Conservation (phyloP, 2,329 filamentous ascomycete species). For the Talaromyces sp. region DNA sequence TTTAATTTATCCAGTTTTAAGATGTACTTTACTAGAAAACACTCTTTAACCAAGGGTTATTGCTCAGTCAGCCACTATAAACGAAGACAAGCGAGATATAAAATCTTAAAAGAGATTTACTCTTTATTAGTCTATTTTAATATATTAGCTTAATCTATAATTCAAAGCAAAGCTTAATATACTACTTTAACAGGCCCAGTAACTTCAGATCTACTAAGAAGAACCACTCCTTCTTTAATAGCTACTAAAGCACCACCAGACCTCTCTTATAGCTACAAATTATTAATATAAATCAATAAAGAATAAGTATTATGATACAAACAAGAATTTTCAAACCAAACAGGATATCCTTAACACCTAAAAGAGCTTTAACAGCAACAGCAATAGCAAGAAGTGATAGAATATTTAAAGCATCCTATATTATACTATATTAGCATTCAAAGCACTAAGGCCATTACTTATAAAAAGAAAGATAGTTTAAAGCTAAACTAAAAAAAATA, state of each 20-base stretch:
- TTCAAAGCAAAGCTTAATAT: not conserved
- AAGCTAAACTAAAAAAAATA: too few species aligned
- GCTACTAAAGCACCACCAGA: not conserved
- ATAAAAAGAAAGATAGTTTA: too few species aligned
- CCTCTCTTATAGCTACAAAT: not conserved
- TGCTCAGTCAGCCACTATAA: not conserved
- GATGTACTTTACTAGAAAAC: not conserved
- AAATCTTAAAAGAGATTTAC: not conserved
- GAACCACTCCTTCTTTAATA: not conserved
- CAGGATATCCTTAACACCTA: too few species aligned
- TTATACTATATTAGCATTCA: too few species aligned
- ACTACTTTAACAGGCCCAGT: not conserved
- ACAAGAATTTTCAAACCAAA: too few species aligned
- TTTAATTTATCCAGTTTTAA: not conserved
- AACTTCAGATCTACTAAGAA: not conserved
- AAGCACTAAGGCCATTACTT: too few species aligned
- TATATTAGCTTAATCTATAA: too few species aligned
- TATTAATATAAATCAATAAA: not conserved
- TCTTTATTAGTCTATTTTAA: not conserved
- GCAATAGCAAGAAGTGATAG: too few species aligned
- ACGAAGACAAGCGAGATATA: not conserved
- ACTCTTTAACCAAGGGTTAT: not conserved
- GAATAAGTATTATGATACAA: too few species aligned
- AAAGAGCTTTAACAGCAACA: too few species aligned
- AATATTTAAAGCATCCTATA: too few species aligned